phyloP scores from a whole-genome alignment of 129 eudicot genomes.

The Pittosporum tobira region DNA sequence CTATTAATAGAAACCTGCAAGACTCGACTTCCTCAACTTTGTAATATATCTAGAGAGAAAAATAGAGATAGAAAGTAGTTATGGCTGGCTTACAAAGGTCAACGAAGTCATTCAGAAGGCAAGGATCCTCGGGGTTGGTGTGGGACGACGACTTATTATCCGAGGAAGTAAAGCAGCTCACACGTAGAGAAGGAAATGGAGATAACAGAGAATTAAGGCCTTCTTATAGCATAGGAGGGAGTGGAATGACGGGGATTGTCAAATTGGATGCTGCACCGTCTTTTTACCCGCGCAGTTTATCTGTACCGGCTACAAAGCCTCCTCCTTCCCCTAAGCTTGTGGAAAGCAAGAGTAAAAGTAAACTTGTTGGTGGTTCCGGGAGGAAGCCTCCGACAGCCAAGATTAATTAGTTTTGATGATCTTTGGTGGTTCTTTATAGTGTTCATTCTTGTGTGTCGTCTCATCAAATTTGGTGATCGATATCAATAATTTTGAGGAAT shows the following conservation, averaged over 20 bases:
- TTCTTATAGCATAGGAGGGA: conserved; percentile 9
- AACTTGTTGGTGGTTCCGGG: neutral
- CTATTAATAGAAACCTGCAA: neutral
- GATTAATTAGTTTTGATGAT: neutral
- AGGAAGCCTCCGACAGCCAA: conserved; percentile 9
- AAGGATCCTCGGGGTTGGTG: conserved; percentile 22
- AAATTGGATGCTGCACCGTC: neutral
- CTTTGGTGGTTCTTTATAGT: neutral
- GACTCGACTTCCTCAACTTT: neutral
- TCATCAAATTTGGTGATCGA: neutral
- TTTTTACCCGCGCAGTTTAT: conserved; percentile 1
- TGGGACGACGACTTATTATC: conserved; percentile 11
- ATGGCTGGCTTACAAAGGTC: conserved; percentile 24
- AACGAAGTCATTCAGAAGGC: conserved; percentile 17
- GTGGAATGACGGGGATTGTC: neutral
- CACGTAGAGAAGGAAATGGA: neutral
- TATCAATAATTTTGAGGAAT: neutral
- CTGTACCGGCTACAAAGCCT: neutral
- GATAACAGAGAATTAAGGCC: conserved; percentile 17
- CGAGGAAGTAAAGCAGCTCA: conserved; percentile 6
- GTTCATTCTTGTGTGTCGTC: neutral
- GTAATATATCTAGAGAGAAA: neutral
- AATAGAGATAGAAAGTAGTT: neutral
- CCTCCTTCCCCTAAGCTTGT: neutral
- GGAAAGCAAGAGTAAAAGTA: neutral